phyloP scores from a whole-genome alignment of 768 basidiomycete species.

The Lentinula raphanica region DNA sequence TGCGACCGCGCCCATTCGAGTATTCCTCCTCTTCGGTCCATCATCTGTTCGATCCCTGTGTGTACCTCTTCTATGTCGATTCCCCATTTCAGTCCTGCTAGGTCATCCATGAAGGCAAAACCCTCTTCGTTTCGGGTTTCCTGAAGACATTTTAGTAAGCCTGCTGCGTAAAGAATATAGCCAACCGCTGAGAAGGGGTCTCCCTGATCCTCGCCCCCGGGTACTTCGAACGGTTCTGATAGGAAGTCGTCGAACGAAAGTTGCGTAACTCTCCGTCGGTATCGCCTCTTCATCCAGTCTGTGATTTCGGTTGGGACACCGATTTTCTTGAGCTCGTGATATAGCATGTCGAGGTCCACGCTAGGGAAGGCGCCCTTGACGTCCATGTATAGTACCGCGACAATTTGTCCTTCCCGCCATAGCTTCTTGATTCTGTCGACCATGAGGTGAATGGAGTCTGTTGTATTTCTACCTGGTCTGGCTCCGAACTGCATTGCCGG shows the following conservation, averaged over 20 bases:
- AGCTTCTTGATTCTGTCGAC: conserved; percentile 16
- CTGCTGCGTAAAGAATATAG: conserved; percentile 18
- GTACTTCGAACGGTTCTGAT: conserved; percentile 13
- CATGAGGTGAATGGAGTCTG: conserved; percentile 23
- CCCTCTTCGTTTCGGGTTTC: conserved; percentile 4
- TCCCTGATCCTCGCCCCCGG: conserved; percentile 22
- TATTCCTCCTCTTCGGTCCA: conserved; percentile 3
- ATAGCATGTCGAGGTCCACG: conserved; percentile 11
- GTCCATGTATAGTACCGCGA: conserved; percentile 23
- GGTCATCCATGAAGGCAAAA: conserved; percentile 17
- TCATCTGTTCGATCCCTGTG: conserved; percentile 9
- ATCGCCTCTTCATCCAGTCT: background rate
- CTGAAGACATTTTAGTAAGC: conserved; percentile 13
- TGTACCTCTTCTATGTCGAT: conserved; percentile 4
- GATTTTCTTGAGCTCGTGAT: conserved; percentile 17
- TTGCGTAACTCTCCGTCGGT: conserved; percentile 7
- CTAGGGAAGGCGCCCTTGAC: conserved; percentile 25
- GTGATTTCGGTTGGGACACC: conserved; percentile 17
- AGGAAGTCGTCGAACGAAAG: conserved; percentile 23
- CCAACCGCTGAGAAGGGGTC: conserved; percentile 19
- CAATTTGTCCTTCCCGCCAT: conserved; percentile 19
- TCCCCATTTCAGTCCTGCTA: conserved; percentile 6
- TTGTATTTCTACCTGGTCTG: conserved; percentile 22
- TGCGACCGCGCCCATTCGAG: background rate
- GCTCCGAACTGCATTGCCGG: conserved; percentile 25